Evolutionary conservation across 371 early-diverging fungal species (phyloP).

Genomic region (Mortierella sp.): DNA sequence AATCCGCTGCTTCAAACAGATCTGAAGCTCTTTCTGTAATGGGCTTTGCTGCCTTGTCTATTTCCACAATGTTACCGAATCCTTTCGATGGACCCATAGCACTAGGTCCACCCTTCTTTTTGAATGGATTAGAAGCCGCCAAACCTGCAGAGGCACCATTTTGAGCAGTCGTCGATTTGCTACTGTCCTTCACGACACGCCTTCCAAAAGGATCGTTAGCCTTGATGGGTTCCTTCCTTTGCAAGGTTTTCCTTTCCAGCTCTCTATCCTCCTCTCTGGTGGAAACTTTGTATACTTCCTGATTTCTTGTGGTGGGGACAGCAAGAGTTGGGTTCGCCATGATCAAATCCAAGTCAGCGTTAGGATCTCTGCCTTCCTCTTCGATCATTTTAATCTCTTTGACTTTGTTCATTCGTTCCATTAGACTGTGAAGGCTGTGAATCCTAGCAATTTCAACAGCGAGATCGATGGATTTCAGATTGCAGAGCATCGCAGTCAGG

Average conservation of each 20-base stretch:
- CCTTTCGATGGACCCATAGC: conserved; percentile 14
- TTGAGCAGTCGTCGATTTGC: neutral
- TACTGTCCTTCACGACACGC: conserved; percentile 34
- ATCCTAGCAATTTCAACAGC: conserved; percentile 85
- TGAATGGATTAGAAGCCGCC: conserved; percentile 36
- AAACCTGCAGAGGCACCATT: neutral
- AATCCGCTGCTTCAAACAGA: conserved; percentile 46
- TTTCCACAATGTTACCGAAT: conserved; percentile 32
- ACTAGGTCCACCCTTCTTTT: conserved; percentile 28
- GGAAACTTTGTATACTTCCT: conserved; percentile 15
- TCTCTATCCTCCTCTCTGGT: conserved; percentile 33
- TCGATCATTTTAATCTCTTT: conserved; percentile 71
- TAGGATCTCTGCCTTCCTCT: conserved; percentile 40
- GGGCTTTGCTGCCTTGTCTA: conserved; percentile 11
- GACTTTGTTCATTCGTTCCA: conserved; percentile 82
- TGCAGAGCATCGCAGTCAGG: conserved; percentile 70
- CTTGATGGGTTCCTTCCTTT: conserved; percentile 20
- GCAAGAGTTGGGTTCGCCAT: conserved; percentile 45
- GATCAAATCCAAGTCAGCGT: conserved; percentile 30
- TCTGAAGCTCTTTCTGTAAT: conserved; percentile 44
- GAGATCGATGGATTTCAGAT: conserved; percentile 75
- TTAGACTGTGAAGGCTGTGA: conserved; percentile 72
- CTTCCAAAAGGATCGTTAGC: conserved; percentile 53
- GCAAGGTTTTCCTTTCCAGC: conserved; percentile 32
- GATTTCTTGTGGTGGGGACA: conserved; percentile 2